Percentiles rank a stretch among this genome's conserved stretches.
phyloP scores from a whole-genome alignment of 768 basidiomycete species.

The Calocybe gangraenosa region DNA sequence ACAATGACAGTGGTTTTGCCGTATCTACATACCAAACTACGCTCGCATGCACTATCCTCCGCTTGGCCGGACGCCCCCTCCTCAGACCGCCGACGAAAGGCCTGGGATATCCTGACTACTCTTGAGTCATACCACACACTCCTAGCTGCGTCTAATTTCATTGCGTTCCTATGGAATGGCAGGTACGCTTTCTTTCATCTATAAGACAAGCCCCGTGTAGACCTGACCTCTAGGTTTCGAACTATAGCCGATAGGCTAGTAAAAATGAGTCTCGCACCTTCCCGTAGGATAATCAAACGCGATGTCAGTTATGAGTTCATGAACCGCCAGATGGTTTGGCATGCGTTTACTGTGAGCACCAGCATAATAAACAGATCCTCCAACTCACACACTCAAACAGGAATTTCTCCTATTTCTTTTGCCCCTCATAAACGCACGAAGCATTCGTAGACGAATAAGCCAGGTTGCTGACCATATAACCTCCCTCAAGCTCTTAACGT shows the following conservation, averaged over 20 bases:
- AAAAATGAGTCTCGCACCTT: constrained; percentile 67
- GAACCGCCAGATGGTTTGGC: constrained; percentile 99
- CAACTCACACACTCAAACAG: constrained; percentile 36
- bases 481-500: constrained; percentile 24
- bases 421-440: constrained; percentile 73
- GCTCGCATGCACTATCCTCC: constrained; percentile 69
- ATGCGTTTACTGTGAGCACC: constrained; percentile 84
- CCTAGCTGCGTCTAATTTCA: constrained; percentile 68
- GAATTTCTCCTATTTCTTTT: constrained; percentile 93
- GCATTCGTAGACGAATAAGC: constrained; percentile 53
- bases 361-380: not conserved
- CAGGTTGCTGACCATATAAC: constrained; percentile 30
- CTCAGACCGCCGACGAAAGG: constrained; percentile 65
- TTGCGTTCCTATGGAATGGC: constrained; percentile 83
- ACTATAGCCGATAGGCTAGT: constrained; percentile 79
- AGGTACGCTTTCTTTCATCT: constrained; percentile 36
- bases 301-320: constrained; percentile 98
- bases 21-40: constrained; percentile 73
- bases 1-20: constrained; percentile 70
- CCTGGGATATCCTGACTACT: constrained; percentile 65
- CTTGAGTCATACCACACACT: constrained; percentile 65
- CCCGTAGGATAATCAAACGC: constrained; percentile 62
- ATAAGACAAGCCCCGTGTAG: too few relatives aligned
- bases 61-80: constrained; percentile 93
- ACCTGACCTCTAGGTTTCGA: constrained; percentile 59